These are phyloP conservation scores for Cystobasidium onofrii DNA, from an alignment of 768 basidiomycete genomes.

Conservation along the genomic window DNA sequence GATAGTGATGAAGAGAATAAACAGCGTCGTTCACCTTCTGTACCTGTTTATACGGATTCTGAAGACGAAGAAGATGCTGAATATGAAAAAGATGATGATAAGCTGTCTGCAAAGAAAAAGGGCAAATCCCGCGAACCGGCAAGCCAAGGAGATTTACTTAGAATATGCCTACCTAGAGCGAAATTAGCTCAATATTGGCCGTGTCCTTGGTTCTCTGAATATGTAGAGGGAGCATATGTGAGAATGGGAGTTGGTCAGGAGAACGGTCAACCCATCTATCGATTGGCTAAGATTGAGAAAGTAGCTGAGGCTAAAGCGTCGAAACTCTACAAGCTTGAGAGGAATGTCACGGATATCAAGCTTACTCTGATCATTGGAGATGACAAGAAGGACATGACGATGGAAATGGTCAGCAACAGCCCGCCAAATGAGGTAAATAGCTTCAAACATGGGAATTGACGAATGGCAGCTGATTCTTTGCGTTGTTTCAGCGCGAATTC, in stretches of 20 bases:
- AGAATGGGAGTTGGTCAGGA: conserved; percentile 55
- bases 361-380: conserved; percentile 73
- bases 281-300: conserved; percentile 74
- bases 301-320: not conserved
- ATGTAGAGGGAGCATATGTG: conserved; percentile 57
- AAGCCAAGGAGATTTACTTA: conserved; percentile 55
- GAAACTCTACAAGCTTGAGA: conserved; percentile 35
- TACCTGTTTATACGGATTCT: conserved; percentile 51
- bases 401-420: conserved; percentile 82
- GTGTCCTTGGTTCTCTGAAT: conserved; percentile 78
- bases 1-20: conserved; percentile 29
- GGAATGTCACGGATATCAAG: conserved; percentile 50
- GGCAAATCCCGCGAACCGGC: conserved; percentile 51
- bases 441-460: not conserved
- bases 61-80: conserved; percentile 58
- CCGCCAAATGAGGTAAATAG: conserved; percentile 56
- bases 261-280: conserved; percentile 57
- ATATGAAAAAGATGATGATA: conserved; percentile 56
- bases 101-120: conserved; percentile 47
- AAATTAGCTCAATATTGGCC: conserved; percentile 62
- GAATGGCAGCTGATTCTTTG: not conserved
- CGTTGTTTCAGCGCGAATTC: conserved; percentile 60
- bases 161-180: conserved; percentile 60
- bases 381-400: conserved; percentile 55
- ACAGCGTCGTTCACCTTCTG: not conserved